These are phyloP conservation scores for Nitzschia palea DNA, from an alignment of 108 stramenopile genomes.

Conservation along the genomic window DNA sequence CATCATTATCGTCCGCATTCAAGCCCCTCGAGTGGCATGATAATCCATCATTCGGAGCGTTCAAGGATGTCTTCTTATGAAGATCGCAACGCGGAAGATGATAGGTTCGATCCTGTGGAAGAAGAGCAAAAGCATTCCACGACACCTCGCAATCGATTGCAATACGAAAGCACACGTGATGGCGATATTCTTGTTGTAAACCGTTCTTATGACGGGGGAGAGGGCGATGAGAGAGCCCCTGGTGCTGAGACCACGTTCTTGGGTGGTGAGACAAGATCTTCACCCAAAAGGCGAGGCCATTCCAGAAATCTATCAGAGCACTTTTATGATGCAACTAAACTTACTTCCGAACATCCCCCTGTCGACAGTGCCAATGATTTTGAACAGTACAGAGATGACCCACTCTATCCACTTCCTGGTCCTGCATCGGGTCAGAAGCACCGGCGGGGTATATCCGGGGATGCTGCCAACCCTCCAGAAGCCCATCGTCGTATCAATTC, in stretches of 20 bases:
- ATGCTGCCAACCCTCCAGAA: slow-evolving; percentile 51
- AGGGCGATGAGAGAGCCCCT: slow-evolving; percentile 13
- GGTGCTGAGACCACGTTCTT: slow-evolving; percentile 7
- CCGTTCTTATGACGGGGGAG: slow-evolving; percentile 37
- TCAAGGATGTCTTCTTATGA: slow-evolving; percentile 17
- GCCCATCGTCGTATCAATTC: slow-evolving; percentile 76
- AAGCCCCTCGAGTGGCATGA: not conserved
- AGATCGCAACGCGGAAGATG: slow-evolving; percentile 5
- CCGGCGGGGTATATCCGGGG: slow-evolving; percentile 63
- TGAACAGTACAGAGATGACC: not conserved
- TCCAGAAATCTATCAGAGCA: slow-evolving; percentile 50
- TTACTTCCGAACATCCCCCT: slow-evolving; percentile 8
- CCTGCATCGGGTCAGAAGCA: slow-evolving; percentile 51
- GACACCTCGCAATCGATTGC: not conserved
- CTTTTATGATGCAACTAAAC: slow-evolving; percentile 46
- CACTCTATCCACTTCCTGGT: not conserved
- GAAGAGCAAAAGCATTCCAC: not conserved
- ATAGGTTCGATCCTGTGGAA: not conserved
- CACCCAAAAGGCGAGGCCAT: slow-evolving; percentile 18
- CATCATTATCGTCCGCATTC: not conserved
- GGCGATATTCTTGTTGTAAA: slow-evolving; percentile 35
- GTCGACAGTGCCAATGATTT: not conserved
- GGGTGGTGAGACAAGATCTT: slow-evolving; percentile 19
- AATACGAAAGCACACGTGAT: slow-evolving; percentile 22
- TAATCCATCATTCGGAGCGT: slow-evolving; percentile 1